phyloP scores from a whole-genome alignment of 2,329 filamentous ascomycete species.

The Ciborinia camelliae region DNA sequence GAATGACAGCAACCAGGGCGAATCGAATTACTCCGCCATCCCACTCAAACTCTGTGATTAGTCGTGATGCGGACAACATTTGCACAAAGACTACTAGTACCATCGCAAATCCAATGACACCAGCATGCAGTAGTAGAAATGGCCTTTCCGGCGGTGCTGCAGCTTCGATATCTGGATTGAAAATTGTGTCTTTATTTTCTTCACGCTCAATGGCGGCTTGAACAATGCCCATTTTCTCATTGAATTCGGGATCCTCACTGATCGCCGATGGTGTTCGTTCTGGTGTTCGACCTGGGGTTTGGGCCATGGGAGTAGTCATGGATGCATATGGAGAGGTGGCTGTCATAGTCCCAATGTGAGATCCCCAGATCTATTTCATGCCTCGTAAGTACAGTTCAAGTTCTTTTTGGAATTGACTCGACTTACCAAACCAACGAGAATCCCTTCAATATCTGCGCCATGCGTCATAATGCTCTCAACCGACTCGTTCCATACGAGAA shows the following conservation, averaged over 20 bases:
- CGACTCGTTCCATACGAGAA: conserved; percentile 29
- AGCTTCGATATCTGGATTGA: conserved; percentile 23
- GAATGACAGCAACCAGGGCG: conserved; percentile 23
- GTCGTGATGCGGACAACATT: conserved; percentile 26
- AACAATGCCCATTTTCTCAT: conserved; percentile 24
- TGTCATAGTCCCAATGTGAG: conserved; percentile 25
- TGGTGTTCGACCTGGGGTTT: conserved; percentile 16
- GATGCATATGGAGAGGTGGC: conserved; percentile 22
- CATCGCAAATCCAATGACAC: conserved; percentile 25
- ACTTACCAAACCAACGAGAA: conserved; percentile 26
- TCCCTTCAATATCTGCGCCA: conserved; percentile 26
- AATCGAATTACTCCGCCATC: conserved; percentile 25
- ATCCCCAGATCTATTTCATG: conserved; percentile 26
- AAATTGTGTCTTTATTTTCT: conserved; percentile 25
- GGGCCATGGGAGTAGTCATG: conserved; percentile 16
- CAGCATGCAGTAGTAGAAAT: conserved; percentile 25
- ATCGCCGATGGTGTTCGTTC: conserved; percentile 17
- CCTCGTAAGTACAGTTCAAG: background rate
- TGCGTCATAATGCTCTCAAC: conserved; percentile 27
- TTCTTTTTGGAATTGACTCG: no score
- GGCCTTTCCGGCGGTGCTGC: conserved; percentile 22
- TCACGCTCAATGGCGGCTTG: conserved; percentile 27
- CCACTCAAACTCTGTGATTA: conserved; percentile 27
- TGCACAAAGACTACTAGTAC: conserved; percentile 26
- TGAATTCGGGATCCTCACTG: conserved; percentile 19